These are phyloP conservation scores for Colletotrichum eremochloae DNA, from an alignment of 2,329 filamentous ascomycete genomes.

Conservation along the genomic window DNA sequence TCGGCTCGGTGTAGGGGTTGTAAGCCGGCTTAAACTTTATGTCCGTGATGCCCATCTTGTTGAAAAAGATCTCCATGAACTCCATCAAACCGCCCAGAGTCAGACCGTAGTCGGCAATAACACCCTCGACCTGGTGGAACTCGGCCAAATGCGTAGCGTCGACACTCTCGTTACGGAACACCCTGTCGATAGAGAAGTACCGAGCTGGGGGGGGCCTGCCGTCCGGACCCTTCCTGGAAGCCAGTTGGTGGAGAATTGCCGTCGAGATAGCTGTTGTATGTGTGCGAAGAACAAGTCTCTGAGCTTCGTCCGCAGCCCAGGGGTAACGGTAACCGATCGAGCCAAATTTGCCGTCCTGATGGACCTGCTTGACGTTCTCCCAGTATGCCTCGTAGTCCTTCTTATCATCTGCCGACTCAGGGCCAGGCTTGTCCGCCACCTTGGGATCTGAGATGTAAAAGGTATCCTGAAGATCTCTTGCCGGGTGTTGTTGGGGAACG, in stretches of 20 bases:
- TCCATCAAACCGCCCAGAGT: constrained; percentile 93
- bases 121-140: constrained; percentile 98
- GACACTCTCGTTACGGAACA: constrained; percentile 98
- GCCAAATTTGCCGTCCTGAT: constrained; percentile 91
- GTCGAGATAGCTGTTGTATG: constrained; percentile 96
- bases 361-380: constrained; percentile 87
- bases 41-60: constrained; percentile 88
- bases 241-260: constrained; percentile 90
- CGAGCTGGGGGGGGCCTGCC: constrained; percentile 77
- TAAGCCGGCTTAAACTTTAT: constrained; percentile 98
- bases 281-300: constrained; percentile 90
- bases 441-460: constrained; percentile 97
- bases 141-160: constrained; percentile 97
- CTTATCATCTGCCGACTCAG: constrained; percentile 66
- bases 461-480: constrained; percentile 96
- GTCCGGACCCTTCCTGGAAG: constrained; percentile 81
- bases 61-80: constrained; percentile 96
- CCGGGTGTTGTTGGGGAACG: constrained; percentile 80
- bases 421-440: constrained; percentile 76
- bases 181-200: constrained; percentile 98
- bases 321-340: constrained; percentile 97
- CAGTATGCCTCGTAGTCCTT: constrained; percentile 87
- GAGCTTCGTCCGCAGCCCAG: constrained; percentile 88
- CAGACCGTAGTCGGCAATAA: constrained; percentile 95
- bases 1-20: constrained; percentile 95